Percentiles rank a stretch among this genome's conserved stretches.
Evolutionary conservation across 805 yeast genomes (phyloP).

Genomic region (Yarrowia bubula): DNA sequence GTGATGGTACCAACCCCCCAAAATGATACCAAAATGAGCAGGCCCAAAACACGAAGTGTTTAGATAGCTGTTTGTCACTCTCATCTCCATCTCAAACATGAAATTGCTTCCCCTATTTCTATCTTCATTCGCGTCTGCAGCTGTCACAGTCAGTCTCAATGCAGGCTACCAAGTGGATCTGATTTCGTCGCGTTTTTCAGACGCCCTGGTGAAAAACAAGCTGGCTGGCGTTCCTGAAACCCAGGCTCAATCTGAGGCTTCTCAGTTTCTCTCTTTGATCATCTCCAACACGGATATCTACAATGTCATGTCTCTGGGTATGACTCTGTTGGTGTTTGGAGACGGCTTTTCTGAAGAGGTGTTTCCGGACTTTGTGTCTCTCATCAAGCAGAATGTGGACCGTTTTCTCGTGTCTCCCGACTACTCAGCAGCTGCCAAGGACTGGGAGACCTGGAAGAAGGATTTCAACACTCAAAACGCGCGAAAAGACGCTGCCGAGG

Average conservation of each 20-base stretch:
- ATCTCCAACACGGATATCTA: not conserved
- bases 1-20: too few species aligned
- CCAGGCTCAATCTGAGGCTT: not conserved
- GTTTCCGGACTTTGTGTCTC: not conserved
- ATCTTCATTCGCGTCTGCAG: not conserved
- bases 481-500: not conserved
- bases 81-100: not conserved
- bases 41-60: too few species aligned
- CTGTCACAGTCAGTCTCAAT: not conserved
- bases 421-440: not conserved
- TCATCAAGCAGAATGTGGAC: not conserved
- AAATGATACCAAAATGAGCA: too few species aligned
- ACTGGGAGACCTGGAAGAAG: not conserved
- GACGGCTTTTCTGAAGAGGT: not conserved
- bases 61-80: not conserved
- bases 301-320: not conserved
- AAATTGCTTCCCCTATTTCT: not conserved
- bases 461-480: not conserved
- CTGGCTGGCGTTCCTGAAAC: not conserved
- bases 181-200: not conserved
- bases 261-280: not conserved
- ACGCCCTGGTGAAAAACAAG: not conserved
- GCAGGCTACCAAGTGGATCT: not conserved
- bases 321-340: not conserved
- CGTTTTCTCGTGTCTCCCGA: not conserved